A percentile compares a stretch with the other conserved stretches of the same genome.
Evolutionary conservation across 345 rosid genomes (phyloP).

Genomic region (Lepidium aucheri): DNA sequence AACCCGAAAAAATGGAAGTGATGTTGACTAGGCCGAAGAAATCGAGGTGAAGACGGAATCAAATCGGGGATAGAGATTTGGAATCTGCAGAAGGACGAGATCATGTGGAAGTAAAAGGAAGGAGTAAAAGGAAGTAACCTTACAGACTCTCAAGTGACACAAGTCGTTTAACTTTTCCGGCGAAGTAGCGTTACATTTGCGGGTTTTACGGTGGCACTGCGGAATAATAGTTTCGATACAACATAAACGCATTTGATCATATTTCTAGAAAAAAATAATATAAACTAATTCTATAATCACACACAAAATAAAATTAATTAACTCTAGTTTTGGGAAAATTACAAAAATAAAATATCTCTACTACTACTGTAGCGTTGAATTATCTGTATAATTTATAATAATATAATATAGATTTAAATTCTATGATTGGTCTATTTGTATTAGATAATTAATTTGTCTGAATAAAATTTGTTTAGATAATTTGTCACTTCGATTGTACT

Average conservation of each 20-base stretch:
- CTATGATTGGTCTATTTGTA: too few species aligned
- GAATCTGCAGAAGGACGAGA: slow-evolving; percentile 24
- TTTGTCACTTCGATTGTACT: too few species aligned
- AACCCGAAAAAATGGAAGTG: neutral
- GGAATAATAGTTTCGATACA: neutral
- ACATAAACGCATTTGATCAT: neutral
- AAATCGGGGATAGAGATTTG: slow-evolving; percentile 12
- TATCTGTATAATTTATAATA: too few species aligned
- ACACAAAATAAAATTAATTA: neutral
- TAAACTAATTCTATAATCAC: neutral
- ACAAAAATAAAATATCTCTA: neutral
- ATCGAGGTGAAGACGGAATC: slow-evolving; percentile 5
- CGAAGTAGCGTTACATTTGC: slow-evolving; percentile 7
- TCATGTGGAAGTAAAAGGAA: slow-evolving; percentile 36
- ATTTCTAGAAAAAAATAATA: neutral
- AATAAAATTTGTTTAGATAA: too few species aligned
- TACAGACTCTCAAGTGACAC: neutral
- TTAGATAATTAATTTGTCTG: too few species aligned
- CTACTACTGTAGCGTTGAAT: too few species aligned
- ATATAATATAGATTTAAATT: too few species aligned
- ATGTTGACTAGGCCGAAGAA: slow-evolving; percentile 3
- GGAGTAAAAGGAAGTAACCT: neutral
- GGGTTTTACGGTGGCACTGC: slow-evolving; percentile 13
- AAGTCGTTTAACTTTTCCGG: slow-evolving; percentile 10
- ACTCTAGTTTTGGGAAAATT: neutral